Evolutionary conservation across 1,139 yeast species (phyloP).

Genomic region (Kodamaea ohmeri): DNA sequence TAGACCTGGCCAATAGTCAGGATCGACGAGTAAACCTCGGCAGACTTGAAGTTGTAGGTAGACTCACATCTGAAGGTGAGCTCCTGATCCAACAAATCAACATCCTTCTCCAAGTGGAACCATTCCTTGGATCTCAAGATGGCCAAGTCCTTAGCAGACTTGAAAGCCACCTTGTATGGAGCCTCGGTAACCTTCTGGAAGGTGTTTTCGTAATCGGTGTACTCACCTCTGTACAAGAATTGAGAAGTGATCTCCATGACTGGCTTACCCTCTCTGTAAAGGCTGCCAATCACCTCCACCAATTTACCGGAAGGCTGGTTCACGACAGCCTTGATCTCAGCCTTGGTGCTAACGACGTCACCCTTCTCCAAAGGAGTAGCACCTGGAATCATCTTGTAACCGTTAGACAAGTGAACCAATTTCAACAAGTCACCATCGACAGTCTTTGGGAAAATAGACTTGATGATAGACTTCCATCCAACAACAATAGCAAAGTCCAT

Average conservation of each 20-base stretch:
- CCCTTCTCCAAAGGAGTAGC: slow-evolving; percentile 88
- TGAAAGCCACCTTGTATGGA: slow-evolving; percentile 75
- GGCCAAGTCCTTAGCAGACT: slow-evolving; percentile 85
- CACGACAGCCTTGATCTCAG: slow-evolving; percentile 83
- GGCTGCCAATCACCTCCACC: slow-evolving; percentile 92
- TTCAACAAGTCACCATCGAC: slow-evolving; percentile 96
- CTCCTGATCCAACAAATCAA: slow-evolving; percentile 73
- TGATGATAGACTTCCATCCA: slow-evolving; percentile 98
- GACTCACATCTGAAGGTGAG: slow-evolving; percentile 90
- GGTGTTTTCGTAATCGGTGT: slow-evolving; percentile 84
- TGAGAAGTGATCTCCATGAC: slow-evolving; percentile 94
- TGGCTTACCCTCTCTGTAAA: slow-evolving; percentile 70
- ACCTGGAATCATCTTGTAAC: slow-evolving; percentile 91
- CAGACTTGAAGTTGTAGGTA: slow-evolving; percentile 75
- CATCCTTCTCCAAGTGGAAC: slow-evolving; percentile 78
- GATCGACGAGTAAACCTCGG: slow-evolving; percentile 73
- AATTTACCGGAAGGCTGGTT: slow-evolving; percentile 93
- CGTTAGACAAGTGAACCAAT: slow-evolving; percentile 91
- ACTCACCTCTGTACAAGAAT: slow-evolving; percentile 93
- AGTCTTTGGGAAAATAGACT: slow-evolving; percentile 92
- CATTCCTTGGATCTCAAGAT: slow-evolving; percentile 94
- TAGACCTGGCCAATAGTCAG: slow-evolving; percentile 81
- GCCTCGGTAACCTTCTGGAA: slow-evolving; percentile 87
- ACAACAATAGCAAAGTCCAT: slow-evolving; percentile 99
- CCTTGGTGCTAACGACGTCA: slow-evolving; percentile 78